These are phyloP conservation scores for Candida sanyaensis DNA, from an alignment of 1,139 yeast species.

Conservation along the genomic window DNA sequence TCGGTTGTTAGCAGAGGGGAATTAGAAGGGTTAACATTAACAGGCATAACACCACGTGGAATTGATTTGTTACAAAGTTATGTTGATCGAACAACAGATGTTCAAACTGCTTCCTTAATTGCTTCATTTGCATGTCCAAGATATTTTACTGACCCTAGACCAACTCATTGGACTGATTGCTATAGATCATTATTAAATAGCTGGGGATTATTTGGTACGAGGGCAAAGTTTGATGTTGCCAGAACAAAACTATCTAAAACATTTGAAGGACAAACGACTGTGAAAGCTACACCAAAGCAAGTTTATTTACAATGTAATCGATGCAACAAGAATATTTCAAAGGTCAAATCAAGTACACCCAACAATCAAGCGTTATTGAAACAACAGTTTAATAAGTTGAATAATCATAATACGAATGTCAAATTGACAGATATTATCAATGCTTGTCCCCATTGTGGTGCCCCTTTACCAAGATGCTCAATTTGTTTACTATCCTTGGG, in stretches of 20 bases:
- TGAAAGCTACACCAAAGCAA: constrained; percentile 66
- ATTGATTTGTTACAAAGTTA: constrained; percentile 81
- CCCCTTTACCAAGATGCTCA: constrained; percentile 90
- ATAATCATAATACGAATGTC: constrained; percentile 13
- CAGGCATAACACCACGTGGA: constrained; percentile 87
- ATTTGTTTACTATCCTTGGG: constrained; percentile 85
- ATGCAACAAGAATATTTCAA: constrained; percentile 72
- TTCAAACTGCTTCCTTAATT: constrained; percentile 87
- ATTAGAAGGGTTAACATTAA: constrained; percentile 83
- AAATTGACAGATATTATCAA: constrained; percentile 24
- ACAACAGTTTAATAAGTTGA: constrained; percentile 42
- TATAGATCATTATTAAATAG: constrained; percentile 78
- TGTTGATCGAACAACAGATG: constrained; percentile 87
- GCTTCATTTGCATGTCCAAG: constrained; percentile 82
- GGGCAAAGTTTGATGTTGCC: constrained; percentile 86
- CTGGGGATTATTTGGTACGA: constrained; percentile 74
- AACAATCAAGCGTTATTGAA: constrained; percentile 35
- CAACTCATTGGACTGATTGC: constrained; percentile 74
- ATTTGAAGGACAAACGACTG: constrained; percentile 47
- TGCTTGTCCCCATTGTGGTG: constrained; percentile 83
- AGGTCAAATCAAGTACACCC: constrained; percentile 20
- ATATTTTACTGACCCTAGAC: constrained; percentile 70
- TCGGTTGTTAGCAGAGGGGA: constrained; percentile 78
- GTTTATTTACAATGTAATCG: constrained; percentile 77
- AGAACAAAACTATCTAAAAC: constrained; percentile 66